Conservation (phyloP, 1,284 basidiomycete genomes). For the Cystobasidiaceae sp. region DNA sequence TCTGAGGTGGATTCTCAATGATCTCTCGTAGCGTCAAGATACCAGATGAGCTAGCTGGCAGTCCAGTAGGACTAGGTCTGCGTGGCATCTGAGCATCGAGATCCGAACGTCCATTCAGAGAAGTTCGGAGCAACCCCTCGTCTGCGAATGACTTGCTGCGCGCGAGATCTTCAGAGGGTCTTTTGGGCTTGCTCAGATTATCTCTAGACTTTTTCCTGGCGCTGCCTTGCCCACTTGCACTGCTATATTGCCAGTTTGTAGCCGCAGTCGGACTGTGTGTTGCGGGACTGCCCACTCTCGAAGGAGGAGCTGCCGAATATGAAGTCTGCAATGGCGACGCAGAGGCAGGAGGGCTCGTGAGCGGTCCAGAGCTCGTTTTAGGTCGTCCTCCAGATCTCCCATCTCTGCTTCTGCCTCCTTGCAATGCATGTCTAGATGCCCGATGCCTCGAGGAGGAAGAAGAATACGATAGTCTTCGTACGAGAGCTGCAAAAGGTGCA, state of each 20-base stretch:
- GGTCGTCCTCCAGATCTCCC: not conserved
- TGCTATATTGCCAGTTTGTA: too few relatives aligned
- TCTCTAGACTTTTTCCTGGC: too few relatives aligned
- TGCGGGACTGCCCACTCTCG: not conserved
- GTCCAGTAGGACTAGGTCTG: not conserved
- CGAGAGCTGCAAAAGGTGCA: constrained; percentile 6
- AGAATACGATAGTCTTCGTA: constrained; percentile 6
- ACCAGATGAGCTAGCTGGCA: not conserved
- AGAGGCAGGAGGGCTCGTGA: too few relatives aligned
- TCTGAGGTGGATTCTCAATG: too few relatives aligned
- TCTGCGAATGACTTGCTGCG: constrained; percentile 1
- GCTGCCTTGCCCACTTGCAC: too few relatives aligned
- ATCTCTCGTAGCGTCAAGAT: too few relatives aligned
- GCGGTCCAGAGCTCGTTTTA: constrained; percentile 5
- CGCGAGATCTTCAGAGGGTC: not conserved
- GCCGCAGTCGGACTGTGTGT: too few relatives aligned
- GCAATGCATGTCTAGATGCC: not conserved
- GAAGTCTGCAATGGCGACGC: too few relatives aligned
- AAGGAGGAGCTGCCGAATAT: not conserved
- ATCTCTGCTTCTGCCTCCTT: not conserved
- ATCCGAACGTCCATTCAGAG: not conserved
- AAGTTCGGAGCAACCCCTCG: not conserved
- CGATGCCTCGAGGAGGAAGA: not conserved
- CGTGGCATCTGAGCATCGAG: not conserved
- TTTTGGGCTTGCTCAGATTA: not conserved